phyloP scores from a whole-genome alignment of 306 rosid species.

The Trifolium dubium region DNA sequence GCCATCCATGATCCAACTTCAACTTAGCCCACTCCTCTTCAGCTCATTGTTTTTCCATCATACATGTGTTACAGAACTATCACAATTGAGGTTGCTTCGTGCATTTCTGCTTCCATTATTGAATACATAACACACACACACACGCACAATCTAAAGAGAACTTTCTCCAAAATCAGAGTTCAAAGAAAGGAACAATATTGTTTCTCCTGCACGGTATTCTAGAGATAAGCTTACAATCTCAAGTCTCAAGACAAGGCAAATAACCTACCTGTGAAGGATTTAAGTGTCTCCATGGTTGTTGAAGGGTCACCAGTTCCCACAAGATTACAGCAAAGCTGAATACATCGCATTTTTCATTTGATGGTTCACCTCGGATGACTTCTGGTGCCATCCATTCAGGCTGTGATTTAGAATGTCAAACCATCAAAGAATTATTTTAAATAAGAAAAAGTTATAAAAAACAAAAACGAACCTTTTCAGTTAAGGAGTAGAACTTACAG shows the following conservation, averaged over 20 bases:
- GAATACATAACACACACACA: neutral
- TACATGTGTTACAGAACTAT: too few relatives aligned
- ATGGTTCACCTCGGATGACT: slow-evolving; percentile 85
- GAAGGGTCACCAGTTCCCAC: slow-evolving; percentile 91
- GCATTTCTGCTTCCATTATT: too few relatives aligned
- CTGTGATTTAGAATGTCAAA: slow-evolving; percentile 50
- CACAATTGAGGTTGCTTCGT: too few relatives aligned
- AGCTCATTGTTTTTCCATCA: too few relatives aligned
- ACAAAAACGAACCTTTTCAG: neutral
- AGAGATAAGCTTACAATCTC: slow-evolving; percentile 25
- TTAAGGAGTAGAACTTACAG: slow-evolving; percentile 64
- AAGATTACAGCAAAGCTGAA: slow-evolving; percentile 95
- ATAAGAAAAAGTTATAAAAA: neutral
- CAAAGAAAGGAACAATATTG: slow-evolving; percentile 10
- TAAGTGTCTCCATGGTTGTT: slow-evolving; percentile 83
- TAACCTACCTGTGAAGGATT: slow-evolving; percentile 95
- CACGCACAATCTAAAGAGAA: neutral
- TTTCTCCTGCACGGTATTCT: slow-evolving; percentile 21
- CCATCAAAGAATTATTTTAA: slow-evolving; percentile 23
- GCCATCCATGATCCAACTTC: neutral
- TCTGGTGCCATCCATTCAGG: slow-evolving; percentile 99
- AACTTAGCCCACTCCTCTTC: neutral
- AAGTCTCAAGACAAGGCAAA: slow-evolving; percentile 28
- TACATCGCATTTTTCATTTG: slow-evolving; percentile 90
- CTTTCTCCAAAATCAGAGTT: neutral